phyloP scores from a whole-genome alignment of 352 stramenopile species.

The Phytophthora uliginosa region DNA sequence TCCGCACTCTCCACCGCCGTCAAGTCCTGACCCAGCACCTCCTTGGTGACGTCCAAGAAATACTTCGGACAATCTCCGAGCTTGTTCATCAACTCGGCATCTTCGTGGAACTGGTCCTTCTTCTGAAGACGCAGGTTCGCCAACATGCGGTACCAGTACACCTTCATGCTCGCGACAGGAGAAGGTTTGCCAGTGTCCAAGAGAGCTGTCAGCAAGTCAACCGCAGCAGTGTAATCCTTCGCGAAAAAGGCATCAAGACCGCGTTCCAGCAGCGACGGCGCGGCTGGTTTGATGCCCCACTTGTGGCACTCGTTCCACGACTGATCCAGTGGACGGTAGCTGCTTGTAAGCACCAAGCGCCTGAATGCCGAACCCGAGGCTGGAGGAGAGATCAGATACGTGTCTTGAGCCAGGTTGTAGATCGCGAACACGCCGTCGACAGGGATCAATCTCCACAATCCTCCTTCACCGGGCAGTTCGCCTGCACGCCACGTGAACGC shows the following conservation, averaged over 20 bases:
- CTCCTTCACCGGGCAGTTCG: slow-evolving; percentile 20
- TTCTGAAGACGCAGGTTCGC: slow-evolving; percentile 27
- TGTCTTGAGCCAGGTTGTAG: slow-evolving; percentile 26
- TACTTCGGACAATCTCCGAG: slow-evolving; percentile 28
- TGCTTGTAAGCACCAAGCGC: slow-evolving; percentile 20
- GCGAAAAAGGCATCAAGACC: slow-evolving; percentile 23
- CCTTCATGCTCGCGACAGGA: slow-evolving; percentile 9
- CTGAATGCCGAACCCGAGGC: slow-evolving; percentile 20
- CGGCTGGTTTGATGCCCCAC: slow-evolving; percentile 25
- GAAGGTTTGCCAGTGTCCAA: slow-evolving; percentile 21
- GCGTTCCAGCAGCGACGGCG: slow-evolving; percentile 23
- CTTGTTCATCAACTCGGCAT: slow-evolving; percentile 15
- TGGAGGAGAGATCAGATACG: slow-evolving; percentile 26
- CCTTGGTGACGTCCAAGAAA: slow-evolving; percentile 27
- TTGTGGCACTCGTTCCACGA: slow-evolving; percentile 29
- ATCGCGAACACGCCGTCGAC: slow-evolving; percentile 28
- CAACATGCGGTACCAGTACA: slow-evolving; percentile 37
- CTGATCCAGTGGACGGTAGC: slow-evolving; percentile 30
- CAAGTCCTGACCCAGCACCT: slow-evolving; percentile 15
- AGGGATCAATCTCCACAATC: slow-evolving; percentile 25
- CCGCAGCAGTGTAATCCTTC: slow-evolving; percentile 26
- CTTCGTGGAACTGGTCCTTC: slow-evolving; percentile 26
- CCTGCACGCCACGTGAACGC: slow-evolving; percentile 29
- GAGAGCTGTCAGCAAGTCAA: slow-evolving; percentile 20
- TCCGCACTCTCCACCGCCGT: slow-evolving; percentile 11